Base-by-base conservation (phyloP, 1,139 yeast species). In the Blastobotrys elegans region DNA sequence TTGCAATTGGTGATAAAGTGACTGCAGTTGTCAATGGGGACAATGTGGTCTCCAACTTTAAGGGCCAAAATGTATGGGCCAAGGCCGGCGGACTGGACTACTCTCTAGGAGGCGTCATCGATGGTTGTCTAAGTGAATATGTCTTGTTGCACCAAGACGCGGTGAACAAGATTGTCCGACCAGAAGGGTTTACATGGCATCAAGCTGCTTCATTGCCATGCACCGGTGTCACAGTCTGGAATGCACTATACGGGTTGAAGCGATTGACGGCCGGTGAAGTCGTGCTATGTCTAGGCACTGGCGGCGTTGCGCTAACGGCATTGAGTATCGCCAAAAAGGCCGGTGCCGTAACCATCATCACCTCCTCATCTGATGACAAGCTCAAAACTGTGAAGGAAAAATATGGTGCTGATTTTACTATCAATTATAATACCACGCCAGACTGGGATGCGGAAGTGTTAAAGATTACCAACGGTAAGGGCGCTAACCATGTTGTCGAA, bases 191-290 rank as follows among this genome's bases (percentile, higher is more conserved):
- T 51, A 16, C 49, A 5, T 53, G 54, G 54, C 49, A 46, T 29
- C 47, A 50, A 33, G 40, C 47, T 31, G 48, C 56, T 7, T 40
- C 50, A 16, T 35, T 53, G 32, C 47, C 44, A 1, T 53, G 56
- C 37, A 49, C 56, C 13, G 56, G 53, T 10, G 52, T 52, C 21
- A 52, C 55, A 14, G 40, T 49, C 14, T 53, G 56, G 56, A 53
- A 53, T 31, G 53, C 50, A 8, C 48, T 53, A 2, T 53, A 47
- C 39, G 56, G 56, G 8, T 27, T 40, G 21, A 24, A 31, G 36
- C 44, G 46, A 4, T 45, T 52, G 31, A 32, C 35, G 14, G 50
- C 56, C 17, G 56, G 56, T 11, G 54, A 53, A 31, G 35, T 48
- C 8, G 56, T 53, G 13, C 44, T 53, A 24, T 50, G 49, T 4